Evolutionary conservation across 163 green algal species (phyloP).

Genomic region (Chloromonas sp.): DNA sequence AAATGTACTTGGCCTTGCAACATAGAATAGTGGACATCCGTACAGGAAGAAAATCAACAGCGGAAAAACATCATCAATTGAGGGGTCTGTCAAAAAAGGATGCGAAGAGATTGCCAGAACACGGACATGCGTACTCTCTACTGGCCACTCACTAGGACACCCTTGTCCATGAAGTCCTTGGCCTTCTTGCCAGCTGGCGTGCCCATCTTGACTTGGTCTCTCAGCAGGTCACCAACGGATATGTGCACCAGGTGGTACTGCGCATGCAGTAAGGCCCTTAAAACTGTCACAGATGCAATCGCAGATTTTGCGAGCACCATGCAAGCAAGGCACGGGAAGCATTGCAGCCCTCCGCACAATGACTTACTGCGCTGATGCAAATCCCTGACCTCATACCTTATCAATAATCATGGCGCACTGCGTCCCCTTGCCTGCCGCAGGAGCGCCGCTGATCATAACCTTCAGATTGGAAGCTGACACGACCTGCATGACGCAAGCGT

Average conservation of each 20-base stretch:
- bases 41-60: too few relatives aligned
- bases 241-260: conserved; percentile 96
- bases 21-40: too few relatives aligned
- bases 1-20: too few relatives aligned
- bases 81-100: too few relatives aligned
- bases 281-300: too few relatives aligned
- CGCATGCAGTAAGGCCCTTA: not conserved
- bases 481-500: not conserved
- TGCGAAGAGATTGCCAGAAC: too few relatives aligned
- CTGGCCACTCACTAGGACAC: conserved; percentile 76
- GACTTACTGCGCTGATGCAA: too few relatives aligned
- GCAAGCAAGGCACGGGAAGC: too few relatives aligned
- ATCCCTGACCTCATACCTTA: conserved; percentile 55
- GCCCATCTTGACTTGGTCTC: conserved; percentile 85
- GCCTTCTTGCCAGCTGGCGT: conserved; percentile 76
- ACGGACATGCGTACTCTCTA: too few relatives aligned
- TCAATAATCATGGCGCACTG: conserved; percentile 95
- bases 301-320: too few relatives aligned
- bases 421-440: conserved; percentile 96
- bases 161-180: conserved; percentile 91
- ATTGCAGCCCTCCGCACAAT: too few relatives aligned
- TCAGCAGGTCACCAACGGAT: conserved; percentile 92
- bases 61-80: too few relatives aligned
- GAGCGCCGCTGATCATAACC: conserved; percentile 94
- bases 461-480: conserved; percentile 29